Percentiles rank a stretch among this genome's conserved stretches.
Conservation (phyloP, 2,329 filamentous ascomycete species). For the Colletotrichum lentis region DNA sequence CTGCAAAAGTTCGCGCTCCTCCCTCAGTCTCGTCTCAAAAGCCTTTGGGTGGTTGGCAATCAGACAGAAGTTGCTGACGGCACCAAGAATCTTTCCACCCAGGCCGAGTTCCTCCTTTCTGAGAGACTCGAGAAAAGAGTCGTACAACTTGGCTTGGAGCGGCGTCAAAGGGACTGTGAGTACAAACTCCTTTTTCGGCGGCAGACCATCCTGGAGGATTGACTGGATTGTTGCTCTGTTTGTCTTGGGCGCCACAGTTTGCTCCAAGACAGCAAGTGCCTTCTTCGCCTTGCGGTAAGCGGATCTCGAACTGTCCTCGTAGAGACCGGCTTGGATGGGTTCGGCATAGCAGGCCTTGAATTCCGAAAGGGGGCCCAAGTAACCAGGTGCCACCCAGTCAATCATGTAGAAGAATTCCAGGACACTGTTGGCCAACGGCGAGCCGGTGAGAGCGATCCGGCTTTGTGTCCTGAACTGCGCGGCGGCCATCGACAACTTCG, state of each 20-base stretch:
- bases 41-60: conserved; percentile 63
- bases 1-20: conserved; percentile 21
- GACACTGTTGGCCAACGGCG: conserved; percentile 85
- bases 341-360: conserved; percentile 75
- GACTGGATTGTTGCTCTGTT: conserved; percentile 74
- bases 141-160: conserved; percentile 71
- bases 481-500: conserved; percentile 63
- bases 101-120: conserved; percentile 15
- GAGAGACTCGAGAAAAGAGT: conserved; percentile 49
- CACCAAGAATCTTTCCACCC: conserved; percentile 46
- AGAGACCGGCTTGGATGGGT: conserved; percentile 78
- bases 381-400: conserved; percentile 83
- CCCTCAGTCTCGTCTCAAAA: conserved; percentile 51
- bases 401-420: conserved; percentile 88
- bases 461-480: conserved; percentile 69
- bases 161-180: conserved; percentile 75
- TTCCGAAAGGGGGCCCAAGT: conserved; percentile 72
- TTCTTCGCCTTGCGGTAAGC: conserved; percentile 66
- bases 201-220: conserved; percentile 71
- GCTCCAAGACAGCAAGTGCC: conserved; percentile 74
- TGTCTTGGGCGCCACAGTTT: conserved; percentile 79
- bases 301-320: conserved; percentile 66
- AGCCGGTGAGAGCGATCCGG: conserved; percentile 86
- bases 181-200: conserved; percentile 82
- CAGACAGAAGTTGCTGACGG: conserved; percentile 52